A percentile compares a stretch with the other conserved stretches of the same genome.
Conservation (phyloP, 805 yeast genomes). For the Scheffersomyces coipomensis region DNA sequence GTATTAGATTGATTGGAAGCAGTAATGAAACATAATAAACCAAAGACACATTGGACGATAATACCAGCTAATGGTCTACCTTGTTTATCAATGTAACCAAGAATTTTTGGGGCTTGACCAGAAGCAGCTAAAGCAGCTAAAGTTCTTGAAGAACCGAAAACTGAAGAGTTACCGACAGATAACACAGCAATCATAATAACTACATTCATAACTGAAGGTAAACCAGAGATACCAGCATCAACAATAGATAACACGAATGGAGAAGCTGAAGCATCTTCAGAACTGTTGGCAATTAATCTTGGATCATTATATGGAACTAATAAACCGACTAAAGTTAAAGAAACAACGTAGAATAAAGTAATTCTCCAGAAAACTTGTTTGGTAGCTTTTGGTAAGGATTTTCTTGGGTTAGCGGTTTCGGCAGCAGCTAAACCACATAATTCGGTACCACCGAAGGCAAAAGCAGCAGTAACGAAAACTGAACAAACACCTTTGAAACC, state of each 20-base stretch:
- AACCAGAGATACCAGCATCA: slow-evolving; percentile 60
- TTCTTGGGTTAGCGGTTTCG: slow-evolving; percentile 32
- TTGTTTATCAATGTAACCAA: slow-evolving; percentile 60
- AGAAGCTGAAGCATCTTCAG: slow-evolving; percentile 64
- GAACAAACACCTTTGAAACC: slow-evolving; percentile 39
- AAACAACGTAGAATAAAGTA: slow-evolving; percentile 31
- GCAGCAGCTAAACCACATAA: slow-evolving; percentile 37
- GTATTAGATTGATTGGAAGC: slow-evolving; percentile 51
- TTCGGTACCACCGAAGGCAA: slow-evolving; percentile 36
- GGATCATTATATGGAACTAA: slow-evolving; percentile 20
- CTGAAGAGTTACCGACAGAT: slow-evolving; percentile 74
- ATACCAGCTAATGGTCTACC: slow-evolving; percentile 70
- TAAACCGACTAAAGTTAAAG: slow-evolving; percentile 21
- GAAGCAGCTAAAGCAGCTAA: slow-evolving; percentile 61
- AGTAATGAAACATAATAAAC: slow-evolving; percentile 64
- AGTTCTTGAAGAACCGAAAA: slow-evolving; percentile 68
- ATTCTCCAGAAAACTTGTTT: slow-evolving; percentile 39
- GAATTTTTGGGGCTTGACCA: slow-evolving; percentile 58
- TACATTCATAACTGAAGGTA: slow-evolving; percentile 66
- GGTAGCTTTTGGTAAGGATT: slow-evolving; percentile 31
- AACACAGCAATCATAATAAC: slow-evolving; percentile 66
- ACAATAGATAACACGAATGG: slow-evolving; percentile 75
- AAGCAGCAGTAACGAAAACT: slow-evolving; percentile 36
- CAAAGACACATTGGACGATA: slow-evolving; percentile 49
- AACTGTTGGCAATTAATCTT: slow-evolving; percentile 36